Evolutionary conservation across 257 asterid genomes (phyloP), one percentile per base, ranked within the genome.

Genomic region (Misopates orontium): DNA sequence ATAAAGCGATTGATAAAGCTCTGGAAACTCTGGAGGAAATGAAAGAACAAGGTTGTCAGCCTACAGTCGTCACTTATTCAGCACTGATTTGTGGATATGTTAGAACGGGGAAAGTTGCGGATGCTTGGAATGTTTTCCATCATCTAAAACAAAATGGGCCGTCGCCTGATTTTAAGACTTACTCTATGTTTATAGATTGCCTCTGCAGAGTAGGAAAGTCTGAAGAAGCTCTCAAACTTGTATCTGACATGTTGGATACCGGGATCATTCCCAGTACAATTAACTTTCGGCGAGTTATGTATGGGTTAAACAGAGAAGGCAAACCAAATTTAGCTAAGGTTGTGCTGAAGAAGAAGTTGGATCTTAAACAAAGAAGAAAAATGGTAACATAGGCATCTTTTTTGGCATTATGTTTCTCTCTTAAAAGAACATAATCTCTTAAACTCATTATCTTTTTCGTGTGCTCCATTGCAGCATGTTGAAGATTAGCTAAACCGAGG

Each of bases 291-390:
- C 78, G 75, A 0, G 67, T 91, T 56, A 71, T 91, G 23, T 79
- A 57, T 47, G 98, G 98, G 41, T 75, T 91, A 24, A 91, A 89
- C 65, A 83, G 90, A 74, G 96, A 91, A 79, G 98, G 96, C 31
- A 89, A 91, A 56, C 83, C 79, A 15, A 40, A 78, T 55, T 78
- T 87, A 66, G 95, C 96, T 10, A 71, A 67, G 69, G 67, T 40
- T 76, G 92, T 85, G 25, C 44, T 70, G 18, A 70, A 55, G 66
- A 80, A 82, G 71, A 91, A 91, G 83, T 56, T 67, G 64, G 85
- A 89, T 69, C 75, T 91, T 66, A 78, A 79, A 74, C 74, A 75
- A 53, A 78, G 85, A 71, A 80, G 95, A 75, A 78, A 71, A 62
- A 56, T 77, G 63, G 76, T 68, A 25, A 15, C 40, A 56, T 36